Evolutionary conservation across 768 basidiomycete genomes (phyloP).

Genomic region (Coprinopsis cinerea): DNA sequence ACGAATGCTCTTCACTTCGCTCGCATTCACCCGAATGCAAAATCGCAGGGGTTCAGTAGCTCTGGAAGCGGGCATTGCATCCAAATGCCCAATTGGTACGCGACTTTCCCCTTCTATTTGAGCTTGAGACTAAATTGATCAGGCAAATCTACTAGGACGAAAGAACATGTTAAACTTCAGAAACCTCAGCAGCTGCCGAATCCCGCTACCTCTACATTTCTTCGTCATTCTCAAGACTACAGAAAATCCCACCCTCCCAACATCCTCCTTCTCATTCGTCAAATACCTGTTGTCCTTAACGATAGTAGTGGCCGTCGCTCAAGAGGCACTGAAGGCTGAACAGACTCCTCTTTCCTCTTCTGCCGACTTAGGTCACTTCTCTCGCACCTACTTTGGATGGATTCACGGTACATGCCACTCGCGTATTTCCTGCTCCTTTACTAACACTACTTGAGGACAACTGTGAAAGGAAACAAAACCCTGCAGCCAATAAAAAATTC

Average conservation of each 20-base stretch:
- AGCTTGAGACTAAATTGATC: slow-evolving; percentile 10
- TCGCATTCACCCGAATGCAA: too few species aligned
- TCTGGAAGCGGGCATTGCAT: slow-evolving; percentile 80
- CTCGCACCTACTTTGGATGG: slow-evolving; percentile 16
- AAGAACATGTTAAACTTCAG: slow-evolving; percentile 52
- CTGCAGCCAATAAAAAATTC: slow-evolving; percentile 24
- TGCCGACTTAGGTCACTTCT: slow-evolving; percentile 57
- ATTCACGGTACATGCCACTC: not conserved
- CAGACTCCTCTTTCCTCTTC: slow-evolving; percentile 69
- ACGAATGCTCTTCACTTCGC: too few species aligned
- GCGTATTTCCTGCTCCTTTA: slow-evolving; percentile 7
- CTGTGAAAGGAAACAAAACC: not conserved
- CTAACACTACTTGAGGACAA: slow-evolving; percentile 1
- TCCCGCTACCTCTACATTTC: slow-evolving; percentile 69
- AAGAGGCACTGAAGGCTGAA: slow-evolving; percentile 51
- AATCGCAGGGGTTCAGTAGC: slow-evolving; percentile 45
- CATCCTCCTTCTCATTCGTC: slow-evolving; percentile 31
- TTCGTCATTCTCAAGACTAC: slow-evolving; percentile 41
- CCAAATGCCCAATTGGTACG: slow-evolving; percentile 79
- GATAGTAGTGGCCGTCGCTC: slow-evolving; percentile 49
- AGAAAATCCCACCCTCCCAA: slow-evolving; percentile 43
- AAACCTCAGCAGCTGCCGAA: slow-evolving; percentile 63
- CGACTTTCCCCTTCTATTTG: not conserved
- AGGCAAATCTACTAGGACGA: slow-evolving; percentile 78
- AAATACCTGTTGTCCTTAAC: slow-evolving; percentile 31